These are phyloP conservation scores for Gossypium davidsonii DNA, from an alignment of 441 rosid species.

Conservation along the genomic window DNA sequence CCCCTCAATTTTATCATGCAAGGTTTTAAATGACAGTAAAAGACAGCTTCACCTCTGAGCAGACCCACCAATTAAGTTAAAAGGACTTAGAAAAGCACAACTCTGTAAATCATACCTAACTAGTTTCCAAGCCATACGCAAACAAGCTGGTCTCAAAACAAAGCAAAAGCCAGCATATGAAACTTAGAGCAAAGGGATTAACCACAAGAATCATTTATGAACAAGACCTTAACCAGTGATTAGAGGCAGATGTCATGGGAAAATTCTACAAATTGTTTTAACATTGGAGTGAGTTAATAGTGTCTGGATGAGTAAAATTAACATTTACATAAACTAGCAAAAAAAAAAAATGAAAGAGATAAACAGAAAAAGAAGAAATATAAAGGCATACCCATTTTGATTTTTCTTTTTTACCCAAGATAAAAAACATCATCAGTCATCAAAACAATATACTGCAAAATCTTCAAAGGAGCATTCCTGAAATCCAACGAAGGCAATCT, in stretches of 20 bases:
- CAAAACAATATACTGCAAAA: slow-evolving; percentile 55
- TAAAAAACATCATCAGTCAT: slow-evolving; percentile 66
- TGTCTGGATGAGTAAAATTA: neutral
- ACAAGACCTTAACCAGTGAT: neutral
- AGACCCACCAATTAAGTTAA: neutral
- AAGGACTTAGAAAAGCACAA: neutral
- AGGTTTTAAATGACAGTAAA: neutral
- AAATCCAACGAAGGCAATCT: slow-evolving; percentile 61
- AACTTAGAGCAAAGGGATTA: neutral
- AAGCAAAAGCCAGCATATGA: neutral
- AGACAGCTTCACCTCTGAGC: neutral
- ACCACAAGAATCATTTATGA: neutral
- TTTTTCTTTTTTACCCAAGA: slow-evolving; percentile 30
- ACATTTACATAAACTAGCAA: slow-evolving; percentile 7
- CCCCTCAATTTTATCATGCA: neutral
- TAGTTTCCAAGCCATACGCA: neutral
- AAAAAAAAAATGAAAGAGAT: neutral
- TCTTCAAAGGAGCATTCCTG: slow-evolving; percentile 56
- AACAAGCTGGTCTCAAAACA: neutral
- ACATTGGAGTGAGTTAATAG: neutral
- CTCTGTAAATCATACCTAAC: neutral
- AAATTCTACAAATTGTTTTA: neutral
- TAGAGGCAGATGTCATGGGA: neutral
- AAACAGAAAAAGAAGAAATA: neutral
- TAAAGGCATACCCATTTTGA: neutral